These are phyloP conservation scores for Alternaria arborescens DNA, from an alignment of 2,329 filamentous ascomycete species.

Conservation along the genomic window DNA sequence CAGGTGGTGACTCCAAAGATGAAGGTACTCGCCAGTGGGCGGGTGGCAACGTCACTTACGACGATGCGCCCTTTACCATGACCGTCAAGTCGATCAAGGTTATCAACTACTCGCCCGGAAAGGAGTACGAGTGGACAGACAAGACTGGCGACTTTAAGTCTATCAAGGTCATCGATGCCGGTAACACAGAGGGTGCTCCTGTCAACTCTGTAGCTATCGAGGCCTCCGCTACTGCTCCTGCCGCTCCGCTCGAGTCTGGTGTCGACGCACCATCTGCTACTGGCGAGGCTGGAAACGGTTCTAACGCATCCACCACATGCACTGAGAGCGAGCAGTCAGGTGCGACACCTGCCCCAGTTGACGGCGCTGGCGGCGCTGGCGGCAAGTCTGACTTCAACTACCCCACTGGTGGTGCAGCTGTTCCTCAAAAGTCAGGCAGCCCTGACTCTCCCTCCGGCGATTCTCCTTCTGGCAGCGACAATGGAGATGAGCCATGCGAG, in stretches of 20 bases:
- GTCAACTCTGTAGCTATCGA: constrained; percentile 36
- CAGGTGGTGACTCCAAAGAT: constrained; percentile 57
- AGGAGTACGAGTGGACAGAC: constrained; percentile 61
- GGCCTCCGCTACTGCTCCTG: constrained; percentile 39
- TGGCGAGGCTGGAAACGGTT: constrained; percentile 7
- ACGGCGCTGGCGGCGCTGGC: neutral
- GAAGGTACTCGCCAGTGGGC: constrained; percentile 74
- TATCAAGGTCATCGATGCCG: constrained; percentile 56
- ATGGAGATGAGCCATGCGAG: constrained; percentile 28
- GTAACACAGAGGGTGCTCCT: constrained; percentile 44
- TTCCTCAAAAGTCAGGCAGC: constrained; percentile 15
- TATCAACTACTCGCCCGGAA: constrained; percentile 62
- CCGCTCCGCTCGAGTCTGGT: constrained; percentile 34
- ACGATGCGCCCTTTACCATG: constrained; percentile 61
- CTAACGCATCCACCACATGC: constrained; percentile 18
- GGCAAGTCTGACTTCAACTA: neutral
- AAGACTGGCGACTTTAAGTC: constrained; percentile 57
- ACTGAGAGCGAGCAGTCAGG: constrained; percentile 17
- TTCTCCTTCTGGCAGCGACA: constrained; percentile 7
- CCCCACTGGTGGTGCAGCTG: constrained; percentile 4
- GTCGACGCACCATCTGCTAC: constrained; percentile 34
- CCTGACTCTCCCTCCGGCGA: constrained; percentile 12
- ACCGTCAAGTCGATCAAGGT: constrained; percentile 61
- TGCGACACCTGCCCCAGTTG: constrained; percentile 7
- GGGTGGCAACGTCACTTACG: constrained; percentile 64